Evolutionary conservation across 202 grass and related monocot species (phyloP).

Genomic region (Musa balbisiana): DNA sequence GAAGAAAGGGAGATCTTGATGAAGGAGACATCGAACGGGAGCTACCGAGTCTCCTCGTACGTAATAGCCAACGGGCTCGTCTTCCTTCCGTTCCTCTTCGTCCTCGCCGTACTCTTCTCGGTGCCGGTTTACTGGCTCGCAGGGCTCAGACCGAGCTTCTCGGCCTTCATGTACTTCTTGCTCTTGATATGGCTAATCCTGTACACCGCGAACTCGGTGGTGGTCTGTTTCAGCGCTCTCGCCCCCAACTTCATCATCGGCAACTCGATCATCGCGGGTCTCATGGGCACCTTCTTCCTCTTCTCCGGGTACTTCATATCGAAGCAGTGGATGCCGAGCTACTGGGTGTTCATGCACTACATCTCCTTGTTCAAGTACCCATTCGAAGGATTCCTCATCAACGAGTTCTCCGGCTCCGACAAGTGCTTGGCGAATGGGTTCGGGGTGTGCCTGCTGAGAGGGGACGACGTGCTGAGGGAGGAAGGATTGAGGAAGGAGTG

Average conservation of each 20-base stretch:
- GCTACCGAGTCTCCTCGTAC: constrained; percentile 71
- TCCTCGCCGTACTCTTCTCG: constrained; percentile 60
- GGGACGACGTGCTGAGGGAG: constrained; percentile 11
- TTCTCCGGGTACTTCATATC: constrained; percentile 86
- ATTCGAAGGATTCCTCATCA: constrained; percentile 76
- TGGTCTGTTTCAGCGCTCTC: constrained; percentile 71
- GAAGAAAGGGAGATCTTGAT: constrained; percentile 88
- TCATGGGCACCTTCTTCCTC: constrained; percentile 81
- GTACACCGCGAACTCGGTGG: constrained; percentile 85
- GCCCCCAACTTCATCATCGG: constrained; percentile 80
- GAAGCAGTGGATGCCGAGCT: constrained; percentile 52
- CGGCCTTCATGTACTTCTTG: constrained; percentile 67
- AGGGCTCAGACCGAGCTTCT: constrained; percentile 42
- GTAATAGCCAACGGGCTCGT: constrained; percentile 62
- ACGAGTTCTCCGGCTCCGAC: constrained; percentile 58
- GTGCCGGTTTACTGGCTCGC: constrained; percentile 72
- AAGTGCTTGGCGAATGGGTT: constrained; percentile 43
- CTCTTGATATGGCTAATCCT: constrained; percentile 74
- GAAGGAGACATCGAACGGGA: constrained; percentile 70
- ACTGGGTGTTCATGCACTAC: constrained; percentile 94
- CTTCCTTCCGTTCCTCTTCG: constrained; percentile 78
- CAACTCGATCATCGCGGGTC: constrained; percentile 59
- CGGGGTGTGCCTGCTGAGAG: constrained; percentile 10
- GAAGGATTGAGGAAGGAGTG: constrained; percentile 11
- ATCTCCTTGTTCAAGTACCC: constrained; percentile 91